phyloP scores from a whole-genome alignment of 1,284 basidiomycete species.

The Tranzscheliella williamsii region DNA sequence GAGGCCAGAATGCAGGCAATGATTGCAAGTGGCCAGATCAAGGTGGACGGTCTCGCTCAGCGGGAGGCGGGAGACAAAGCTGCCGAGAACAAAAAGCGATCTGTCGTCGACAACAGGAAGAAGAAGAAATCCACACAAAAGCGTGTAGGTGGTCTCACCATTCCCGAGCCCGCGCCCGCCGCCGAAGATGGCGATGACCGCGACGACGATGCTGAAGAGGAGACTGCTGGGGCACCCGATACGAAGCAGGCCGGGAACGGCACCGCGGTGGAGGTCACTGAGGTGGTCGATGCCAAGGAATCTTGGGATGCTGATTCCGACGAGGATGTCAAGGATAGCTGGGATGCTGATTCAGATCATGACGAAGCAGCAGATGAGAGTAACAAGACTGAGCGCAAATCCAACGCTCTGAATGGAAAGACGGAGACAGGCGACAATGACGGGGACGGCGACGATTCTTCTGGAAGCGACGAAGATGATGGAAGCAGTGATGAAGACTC shows the following conservation, averaged over 20 bases:
- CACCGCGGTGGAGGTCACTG: constrained; percentile 54
- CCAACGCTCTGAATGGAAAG: constrained; percentile 12
- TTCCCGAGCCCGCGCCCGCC: constrained; percentile 29
- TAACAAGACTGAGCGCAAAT: constrained; percentile 24
- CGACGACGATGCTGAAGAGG: constrained; percentile 14
- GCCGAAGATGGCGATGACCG: constrained; percentile 45
- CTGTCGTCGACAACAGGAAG: constrained; percentile 77
- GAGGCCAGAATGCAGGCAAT: constrained; percentile 90
- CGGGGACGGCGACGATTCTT: constrained; percentile 62
- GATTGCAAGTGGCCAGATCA: constrained; percentile 78
- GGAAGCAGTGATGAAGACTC: constrained; percentile 68
- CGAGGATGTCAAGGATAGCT: constrained; percentile 61
- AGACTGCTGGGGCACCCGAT: not conserved
- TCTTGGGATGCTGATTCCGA: constrained; percentile 37
- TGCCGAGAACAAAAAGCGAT: constrained; percentile 64
- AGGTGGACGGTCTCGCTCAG: constrained; percentile 79
- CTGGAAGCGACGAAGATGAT: constrained; percentile 65
- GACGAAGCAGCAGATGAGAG: constrained; percentile 40
- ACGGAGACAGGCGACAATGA: constrained; percentile 8
- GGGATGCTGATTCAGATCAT: constrained; percentile 69
- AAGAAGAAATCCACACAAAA: constrained; percentile 72
- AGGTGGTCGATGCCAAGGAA: constrained; percentile 43
- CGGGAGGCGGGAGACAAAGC: constrained; percentile 61
- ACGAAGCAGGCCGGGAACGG: constrained; percentile 40
- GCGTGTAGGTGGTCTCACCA: constrained; percentile 38